Base-by-base conservation (phyloP, 2,329 filamentous ascomycete genomes). In the Teratosphaeria epicoccoides region DNA sequence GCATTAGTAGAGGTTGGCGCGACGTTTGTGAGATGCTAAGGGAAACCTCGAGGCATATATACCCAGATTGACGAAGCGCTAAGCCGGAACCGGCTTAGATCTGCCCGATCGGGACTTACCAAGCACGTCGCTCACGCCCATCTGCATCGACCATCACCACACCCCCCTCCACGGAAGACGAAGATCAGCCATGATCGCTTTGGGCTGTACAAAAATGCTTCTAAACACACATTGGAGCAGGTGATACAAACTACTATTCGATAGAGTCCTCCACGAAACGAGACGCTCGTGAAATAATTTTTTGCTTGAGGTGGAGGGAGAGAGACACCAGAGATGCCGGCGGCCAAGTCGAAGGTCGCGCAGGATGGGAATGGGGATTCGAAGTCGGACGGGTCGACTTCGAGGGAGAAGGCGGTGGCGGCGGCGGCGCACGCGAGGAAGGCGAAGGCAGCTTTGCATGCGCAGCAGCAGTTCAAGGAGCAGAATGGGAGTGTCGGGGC, bases 401-500 rank as follows among this genome's bases (percentile, higher is more conserved):
- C 65, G 49, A 70, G 71, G 61, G 71, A 74, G 60, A 71, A 71
- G 62, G 69, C 70, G 45, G 56, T 62, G 28, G 65, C 70, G 47
- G 63, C 64, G 33, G 64, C 64, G 23, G 66, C 68, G 17, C 68
- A 72, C 52, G 61, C 62, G 46, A 60, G 66, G 49, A 68, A 63
- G 50, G 66, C 66, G 46, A 71, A 71, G 52, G 69, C 59, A 47
- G 57, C 54, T 14, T 55, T 47, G 14, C 47, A 54, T 9, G 52
- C 55, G 24, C 53, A 55, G 46, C 59, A 58, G 52, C 56, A 54
- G 25, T 7, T 6, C n/a, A 40, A 17, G 33, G 33, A 40, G 33
- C 33, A 20, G 14, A 40, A 22, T 17, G 20, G 20, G n/a, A n/a
- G n/a, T n/a, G n/a, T n/a, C n/a, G n/a, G n/a, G n/a, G n/a, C n/a